Percentiles rank a stretch among this genome's conserved stretches.
These are phyloP conservation scores for Termitomyces sp. DNA, from an alignment of 1,284 basidiomycete species.

Conservation along the genomic window DNA sequence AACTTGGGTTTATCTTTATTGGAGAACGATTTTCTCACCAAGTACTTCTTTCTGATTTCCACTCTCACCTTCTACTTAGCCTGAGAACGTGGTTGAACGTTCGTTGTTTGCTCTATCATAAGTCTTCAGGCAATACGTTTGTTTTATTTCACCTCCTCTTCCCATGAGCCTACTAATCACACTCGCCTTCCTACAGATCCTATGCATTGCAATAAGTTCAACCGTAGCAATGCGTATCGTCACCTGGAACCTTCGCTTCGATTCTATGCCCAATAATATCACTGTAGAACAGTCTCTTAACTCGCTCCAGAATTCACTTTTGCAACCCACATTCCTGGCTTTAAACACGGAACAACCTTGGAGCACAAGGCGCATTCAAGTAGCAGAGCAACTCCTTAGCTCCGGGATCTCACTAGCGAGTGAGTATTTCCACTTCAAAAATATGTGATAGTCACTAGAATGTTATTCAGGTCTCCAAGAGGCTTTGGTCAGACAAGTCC, in stretches of 20 bases:
- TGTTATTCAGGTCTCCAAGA: conserved; percentile 49
- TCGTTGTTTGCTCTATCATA: background rate
- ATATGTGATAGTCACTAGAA: background rate
- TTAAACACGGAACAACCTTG: conserved; percentile 42
- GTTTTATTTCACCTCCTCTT: background rate
- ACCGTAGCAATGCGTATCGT: conserved; percentile 34
- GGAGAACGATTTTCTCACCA: background rate
- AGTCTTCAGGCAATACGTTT: background rate
- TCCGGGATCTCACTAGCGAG: conserved; percentile 36
- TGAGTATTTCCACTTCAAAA: conserved; percentile 16
- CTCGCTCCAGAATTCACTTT: conserved; percentile 37
- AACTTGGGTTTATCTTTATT: too few species aligned
- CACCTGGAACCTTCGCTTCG: conserved; percentile 53
- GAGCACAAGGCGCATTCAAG: conserved; percentile 44
- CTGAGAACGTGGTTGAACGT: background rate
- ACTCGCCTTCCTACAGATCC: background rate
- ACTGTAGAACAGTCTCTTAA: conserved; percentile 42
- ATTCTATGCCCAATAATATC: conserved; percentile 45
- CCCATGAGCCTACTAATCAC: background rate
- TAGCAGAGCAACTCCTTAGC: conserved; percentile 40
- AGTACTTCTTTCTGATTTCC: background rate
- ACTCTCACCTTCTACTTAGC: background rate
- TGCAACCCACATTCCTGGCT: conserved; percentile 29
- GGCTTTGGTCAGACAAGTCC: conserved; percentile 52
- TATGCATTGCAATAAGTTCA: background rate